Evolutionary conservation across 2,329 filamentous ascomycete genomes (phyloP).

Genomic region (Hypoxylon sp.): DNA sequence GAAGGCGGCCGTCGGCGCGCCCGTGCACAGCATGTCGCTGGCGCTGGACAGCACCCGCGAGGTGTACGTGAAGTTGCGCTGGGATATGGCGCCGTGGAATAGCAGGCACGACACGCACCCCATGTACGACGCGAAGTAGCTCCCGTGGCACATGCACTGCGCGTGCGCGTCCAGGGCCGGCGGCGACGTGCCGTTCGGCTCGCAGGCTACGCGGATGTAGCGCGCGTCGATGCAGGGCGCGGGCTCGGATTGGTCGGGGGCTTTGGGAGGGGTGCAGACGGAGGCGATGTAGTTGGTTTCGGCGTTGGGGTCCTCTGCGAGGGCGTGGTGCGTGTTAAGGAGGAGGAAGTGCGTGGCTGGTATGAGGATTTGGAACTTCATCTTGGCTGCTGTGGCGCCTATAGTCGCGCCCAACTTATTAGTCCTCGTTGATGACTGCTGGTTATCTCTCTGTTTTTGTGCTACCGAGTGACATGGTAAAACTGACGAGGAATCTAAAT

Average conservation of each 20-base stretch:
- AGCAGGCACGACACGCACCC: slow-evolving; percentile 60
- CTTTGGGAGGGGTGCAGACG: neutral
- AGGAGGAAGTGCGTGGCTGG: slow-evolving; percentile 5
- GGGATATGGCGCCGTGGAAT: slow-evolving; percentile 58
- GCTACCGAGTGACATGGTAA: neutral
- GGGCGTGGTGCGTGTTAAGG: slow-evolving; percentile 9
- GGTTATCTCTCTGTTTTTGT: neutral
- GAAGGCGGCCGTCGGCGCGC: slow-evolving; percentile 57
- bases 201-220: slow-evolving; percentile 53
- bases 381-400: slow-evolving; percentile 2
- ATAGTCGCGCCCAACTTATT: neutral
- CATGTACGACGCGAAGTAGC: slow-evolving; percentile 61
- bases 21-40: slow-evolving; percentile 56
- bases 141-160: slow-evolving; percentile 61
- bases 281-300: slow-evolving; percentile 17
- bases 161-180: slow-evolving; percentile 52
- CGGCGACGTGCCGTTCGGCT: slow-evolving; percentile 52
- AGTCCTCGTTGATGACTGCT: neutral
- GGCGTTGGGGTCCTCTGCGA: slow-evolving; percentile 14
- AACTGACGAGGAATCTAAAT: neutral
- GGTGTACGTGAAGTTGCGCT: slow-evolving; percentile 56
- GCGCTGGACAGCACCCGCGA: slow-evolving; percentile 55
- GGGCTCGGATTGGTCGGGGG: neutral
- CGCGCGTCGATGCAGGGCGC: slow-evolving; percentile 53
- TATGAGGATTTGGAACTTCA: slow-evolving; percentile 13